Conservation (phyloP, 164 flowering plant species). For the Annona cherimola region DNA sequence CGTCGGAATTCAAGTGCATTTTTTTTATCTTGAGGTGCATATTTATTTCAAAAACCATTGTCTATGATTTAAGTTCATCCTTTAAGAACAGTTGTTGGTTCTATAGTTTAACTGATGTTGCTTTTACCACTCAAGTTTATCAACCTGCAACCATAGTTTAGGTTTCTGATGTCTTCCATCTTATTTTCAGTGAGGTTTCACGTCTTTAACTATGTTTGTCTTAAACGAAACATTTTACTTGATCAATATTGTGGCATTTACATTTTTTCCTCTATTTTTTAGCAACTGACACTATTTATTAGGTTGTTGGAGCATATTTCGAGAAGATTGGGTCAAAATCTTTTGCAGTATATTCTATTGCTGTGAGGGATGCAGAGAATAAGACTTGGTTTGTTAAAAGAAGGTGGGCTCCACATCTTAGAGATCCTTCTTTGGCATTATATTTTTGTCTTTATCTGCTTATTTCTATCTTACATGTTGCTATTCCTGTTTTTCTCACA, state of each 20-base stretch:
- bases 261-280: conserved; percentile 4
- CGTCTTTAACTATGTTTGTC: background rate
- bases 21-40: too few relatives aligned
- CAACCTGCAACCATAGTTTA: too few relatives aligned
- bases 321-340: conserved; percentile 88
- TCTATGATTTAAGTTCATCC: too few relatives aligned
- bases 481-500: too few relatives aligned
- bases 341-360: conserved; percentile 92
- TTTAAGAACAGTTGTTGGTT: too few relatives aligned
- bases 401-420: conserved; percentile 42
- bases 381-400: conserved; percentile 90
- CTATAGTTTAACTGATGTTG: too few relatives aligned
- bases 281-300: background rate
- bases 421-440: background rate
- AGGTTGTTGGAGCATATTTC: conserved; percentile 94
- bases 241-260: background rate
- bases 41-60: too few relatives aligned
- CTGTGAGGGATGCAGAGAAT: conserved; percentile 69
- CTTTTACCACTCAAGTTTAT: too few relatives aligned
- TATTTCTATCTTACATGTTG: background rate
- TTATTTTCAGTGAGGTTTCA: too few relatives aligned
- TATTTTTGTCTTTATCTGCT: background rate
- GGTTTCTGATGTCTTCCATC: too few relatives aligned
- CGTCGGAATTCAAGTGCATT: too few relatives aligned
- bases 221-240: background rate